phyloP scores from a whole-genome alignment of 2,329 filamentous ascomycete genomes.

The Hypoxylon sp. region DNA sequence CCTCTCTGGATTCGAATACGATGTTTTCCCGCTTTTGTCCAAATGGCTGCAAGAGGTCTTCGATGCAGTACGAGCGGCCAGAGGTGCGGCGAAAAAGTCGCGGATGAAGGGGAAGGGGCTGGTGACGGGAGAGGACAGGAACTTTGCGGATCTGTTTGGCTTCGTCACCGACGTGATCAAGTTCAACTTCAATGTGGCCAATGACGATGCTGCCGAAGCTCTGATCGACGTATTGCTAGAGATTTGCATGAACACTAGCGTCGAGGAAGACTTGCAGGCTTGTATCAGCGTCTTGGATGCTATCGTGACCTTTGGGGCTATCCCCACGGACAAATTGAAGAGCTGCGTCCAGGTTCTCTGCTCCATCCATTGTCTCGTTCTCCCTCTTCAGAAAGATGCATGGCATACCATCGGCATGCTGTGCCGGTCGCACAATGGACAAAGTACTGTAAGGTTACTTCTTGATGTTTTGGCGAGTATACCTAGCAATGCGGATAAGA shows the following conservation, averaged over 20 bases:
- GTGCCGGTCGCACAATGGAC: conserved; percentile 78
- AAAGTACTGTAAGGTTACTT: conserved; percentile 73
- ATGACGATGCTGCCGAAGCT: conserved; percentile 69
- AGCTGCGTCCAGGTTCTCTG: conserved; percentile 77
- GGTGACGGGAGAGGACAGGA: conserved; percentile 67
- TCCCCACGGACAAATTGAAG: conserved; percentile 72
- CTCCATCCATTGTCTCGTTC: conserved; percentile 76
- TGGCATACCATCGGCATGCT: conserved; percentile 79
- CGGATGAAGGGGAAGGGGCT: conserved; percentile 58
- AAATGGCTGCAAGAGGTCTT: conserved; percentile 70
- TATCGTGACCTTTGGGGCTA: conserved; percentile 77
- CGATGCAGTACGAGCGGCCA: conserved; percentile 62
- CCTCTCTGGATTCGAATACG: conserved; percentile 75
- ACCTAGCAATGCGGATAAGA: conserved; percentile 58
- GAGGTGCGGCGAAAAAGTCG: conserved; percentile 63
- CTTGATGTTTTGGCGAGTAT: conserved; percentile 70
- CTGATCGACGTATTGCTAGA: conserved; percentile 72
- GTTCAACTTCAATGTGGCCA: conserved; percentile 78
- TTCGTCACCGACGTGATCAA: conserved; percentile 78
- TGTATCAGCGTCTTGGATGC: conserved; percentile 77
- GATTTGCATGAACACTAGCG: conserved; percentile 76
- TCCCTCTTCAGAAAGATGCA: conserved; percentile 69
- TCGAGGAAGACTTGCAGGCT: conserved; percentile 72
- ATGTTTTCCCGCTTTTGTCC: conserved; percentile 71
- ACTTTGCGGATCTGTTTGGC: conserved; percentile 71